These are phyloP conservation scores for Extremus antarcticus DNA, from an alignment of 495 filamentous ascomycete species.

Conservation along the genomic window DNA sequence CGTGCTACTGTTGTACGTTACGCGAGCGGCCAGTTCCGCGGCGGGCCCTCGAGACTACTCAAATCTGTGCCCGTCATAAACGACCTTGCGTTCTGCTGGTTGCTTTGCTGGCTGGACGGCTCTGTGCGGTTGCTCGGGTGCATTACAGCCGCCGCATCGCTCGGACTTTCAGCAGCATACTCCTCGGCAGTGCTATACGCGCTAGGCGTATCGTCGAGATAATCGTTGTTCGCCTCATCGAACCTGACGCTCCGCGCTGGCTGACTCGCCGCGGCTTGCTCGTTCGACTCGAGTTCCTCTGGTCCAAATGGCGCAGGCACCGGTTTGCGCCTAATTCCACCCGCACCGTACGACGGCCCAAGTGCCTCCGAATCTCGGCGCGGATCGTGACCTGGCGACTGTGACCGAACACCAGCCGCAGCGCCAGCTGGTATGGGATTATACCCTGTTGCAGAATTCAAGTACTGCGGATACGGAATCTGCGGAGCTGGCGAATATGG, in stretches of 20 bases:
- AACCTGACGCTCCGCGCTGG: neutral
- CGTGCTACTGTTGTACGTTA: neutral
- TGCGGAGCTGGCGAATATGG: no score
- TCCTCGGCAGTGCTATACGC: neutral
- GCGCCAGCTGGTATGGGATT: neutral
- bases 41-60: neutral
- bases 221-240: neutral
- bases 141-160: neutral
- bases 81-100: neutral
- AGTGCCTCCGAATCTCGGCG: neutral
- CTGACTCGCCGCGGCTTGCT: neutral
- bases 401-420: neutral
- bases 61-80: neutral
- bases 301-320: conserved; percentile 11
- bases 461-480: no score
- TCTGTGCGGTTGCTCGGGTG: neutral
- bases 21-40: neutral
- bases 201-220: neutral
- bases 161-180: neutral
- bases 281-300: conserved; percentile 5
- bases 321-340: neutral
- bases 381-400: neutral
- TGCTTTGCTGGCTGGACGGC: neutral
- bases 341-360: neutral
- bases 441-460: no score